Base-by-base conservation (phyloP, 345 rosid genomes). In the Rhodamnia rubescens region DNA sequence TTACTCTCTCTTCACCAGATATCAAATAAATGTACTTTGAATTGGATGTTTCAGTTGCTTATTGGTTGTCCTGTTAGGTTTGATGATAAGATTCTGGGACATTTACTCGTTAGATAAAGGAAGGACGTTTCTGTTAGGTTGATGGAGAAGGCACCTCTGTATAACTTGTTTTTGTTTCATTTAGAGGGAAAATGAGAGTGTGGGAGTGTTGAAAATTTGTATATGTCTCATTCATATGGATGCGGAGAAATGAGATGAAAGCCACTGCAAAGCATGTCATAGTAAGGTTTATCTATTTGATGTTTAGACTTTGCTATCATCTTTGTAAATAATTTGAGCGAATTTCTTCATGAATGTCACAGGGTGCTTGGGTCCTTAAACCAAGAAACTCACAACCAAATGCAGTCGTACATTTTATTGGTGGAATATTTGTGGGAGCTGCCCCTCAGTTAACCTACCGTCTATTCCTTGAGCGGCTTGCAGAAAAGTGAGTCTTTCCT, bases 361-460 rank as follows among this genome's bases (percentile, higher is more conserved):
- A 97, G 99, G 99, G 99, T 81, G 92, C 99, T 83, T 97, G 99
- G 99, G 94, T 97, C 89, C 96, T 97, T 40, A 93, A 91, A 91
- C 99, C 98, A 47, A 93, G 87, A 84, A 86, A 85, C 88, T 87
- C 92, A 54, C 91, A 88, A 83, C 96, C 98, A 16, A 94, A 91
- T 87, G 90, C 95, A 84, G 96, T 95, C 82, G 96, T 92, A 87
- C 99, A 97, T 91, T 97, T 97, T 82, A 44, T 97, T 69, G 99
- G 98, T 44, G 99, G 99, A 27, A 93, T 97, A 89, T 97, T 97
- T 88, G 99, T 97, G 87, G 99, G 99, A 89, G 99, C 99, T 20
- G 99, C 99, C 58, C 99, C 99, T 32, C 99, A 97, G 89, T 94
- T 97, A 86, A 90, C 99, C 20, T 97, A 96, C 87, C 98, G 99